Conservation (phyloP, 1,284 basidiomycete species). For the Waitea zeae region DNA sequence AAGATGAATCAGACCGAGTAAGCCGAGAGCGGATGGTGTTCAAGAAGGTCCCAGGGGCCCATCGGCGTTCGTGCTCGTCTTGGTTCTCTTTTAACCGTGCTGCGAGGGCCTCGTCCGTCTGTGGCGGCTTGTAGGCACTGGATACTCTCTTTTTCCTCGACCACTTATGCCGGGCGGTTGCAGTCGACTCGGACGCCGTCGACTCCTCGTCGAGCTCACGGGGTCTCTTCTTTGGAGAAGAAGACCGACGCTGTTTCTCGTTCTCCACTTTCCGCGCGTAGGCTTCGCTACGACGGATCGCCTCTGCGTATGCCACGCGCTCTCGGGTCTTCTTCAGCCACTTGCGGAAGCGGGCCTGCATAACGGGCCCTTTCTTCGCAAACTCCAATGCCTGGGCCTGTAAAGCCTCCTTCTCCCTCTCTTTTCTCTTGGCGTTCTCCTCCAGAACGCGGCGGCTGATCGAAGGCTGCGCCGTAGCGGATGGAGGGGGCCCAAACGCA, state of each 20-base stretch:
- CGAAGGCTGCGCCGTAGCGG: too few relatives aligned
- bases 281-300: constrained; percentile 34
- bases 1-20: too few relatives aligned
- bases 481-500: too few relatives aligned
- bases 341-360: constrained; percentile 18
- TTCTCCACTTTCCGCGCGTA: constrained; percentile 34
- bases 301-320: constrained; percentile 35
- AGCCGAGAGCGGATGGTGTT: constrained; percentile 22
- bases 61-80: constrained; percentile 45
- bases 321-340: constrained; percentile 28
- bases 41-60: constrained; percentile 54
- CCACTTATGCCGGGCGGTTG: background rate
- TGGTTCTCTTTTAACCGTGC: constrained; percentile 53
- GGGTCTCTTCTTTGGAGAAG: background rate
- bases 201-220: too few relatives aligned
- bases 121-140: constrained; percentile 25
- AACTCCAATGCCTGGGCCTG: constrained; percentile 20
- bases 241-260: constrained; percentile 15
- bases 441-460: too few relatives aligned
- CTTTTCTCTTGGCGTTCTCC: constrained; percentile 12
- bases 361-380: constrained; percentile 11
- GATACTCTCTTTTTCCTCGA: constrained; percentile 18
- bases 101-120: constrained; percentile 47
- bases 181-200: background rate
- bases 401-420: constrained; percentile 9